These are phyloP conservation scores for Populus hybrid DNA, from an alignment of 441 rosid species.

Conservation along the genomic window DNA sequence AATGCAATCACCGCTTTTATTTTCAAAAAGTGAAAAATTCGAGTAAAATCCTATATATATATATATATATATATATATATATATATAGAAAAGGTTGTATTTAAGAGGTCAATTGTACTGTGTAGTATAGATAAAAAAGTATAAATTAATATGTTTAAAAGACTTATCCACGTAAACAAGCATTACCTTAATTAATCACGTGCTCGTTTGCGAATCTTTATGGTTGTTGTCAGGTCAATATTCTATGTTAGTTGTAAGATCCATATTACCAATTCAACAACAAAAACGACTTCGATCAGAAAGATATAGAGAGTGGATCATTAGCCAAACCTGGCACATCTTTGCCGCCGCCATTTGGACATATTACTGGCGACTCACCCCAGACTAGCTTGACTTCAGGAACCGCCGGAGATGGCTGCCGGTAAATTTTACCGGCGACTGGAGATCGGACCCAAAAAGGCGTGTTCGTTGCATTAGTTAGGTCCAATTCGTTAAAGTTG, in stretches of 20 bases:
- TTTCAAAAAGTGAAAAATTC: no score
- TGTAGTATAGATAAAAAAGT: no score
- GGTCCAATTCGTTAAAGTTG: conserved; percentile 64
- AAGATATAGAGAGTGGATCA: neutral
- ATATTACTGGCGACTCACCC: conserved; percentile 51
- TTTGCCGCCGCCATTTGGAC: conserved; percentile 30
- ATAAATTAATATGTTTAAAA: no score
- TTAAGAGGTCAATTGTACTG: no score
- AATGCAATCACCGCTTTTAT: no score
- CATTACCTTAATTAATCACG: no score
- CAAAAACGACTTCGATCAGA: neutral
- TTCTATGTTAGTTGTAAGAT: neutral
- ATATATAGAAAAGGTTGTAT: no score
- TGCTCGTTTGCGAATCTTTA: no score
- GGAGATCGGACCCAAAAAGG: conserved; percentile 69
- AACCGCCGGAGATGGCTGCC: conserved; percentile 46
- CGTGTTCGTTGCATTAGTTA: conserved; percentile 33
- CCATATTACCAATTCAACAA: neutral
- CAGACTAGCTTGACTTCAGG: conserved; percentile 40
- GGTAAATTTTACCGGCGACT: conserved; percentile 45
- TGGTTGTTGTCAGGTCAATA: neutral
- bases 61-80: no score
- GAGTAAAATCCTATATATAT: no score
- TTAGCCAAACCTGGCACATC: conserved; percentile 42
- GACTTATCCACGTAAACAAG: no score